Conservation (phyloP, 148 eudicot genomes). For the Amaranthus palmeri region DNA sequence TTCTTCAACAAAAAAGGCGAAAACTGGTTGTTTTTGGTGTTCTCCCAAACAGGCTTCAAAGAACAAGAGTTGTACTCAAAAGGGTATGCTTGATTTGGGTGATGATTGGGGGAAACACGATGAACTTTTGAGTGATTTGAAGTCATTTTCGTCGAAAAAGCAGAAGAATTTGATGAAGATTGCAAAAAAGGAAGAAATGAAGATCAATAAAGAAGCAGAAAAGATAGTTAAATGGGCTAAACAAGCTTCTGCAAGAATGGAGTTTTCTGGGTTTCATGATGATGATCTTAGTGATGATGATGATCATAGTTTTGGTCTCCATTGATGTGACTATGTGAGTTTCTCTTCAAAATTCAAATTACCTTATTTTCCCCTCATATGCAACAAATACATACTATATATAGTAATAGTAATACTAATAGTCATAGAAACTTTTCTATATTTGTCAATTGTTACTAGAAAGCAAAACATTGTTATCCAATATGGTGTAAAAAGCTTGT, state of each 20-base stretch:
- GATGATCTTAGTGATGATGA: slow-evolving; percentile 35
- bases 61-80: slow-evolving; percentile 39
- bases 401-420: background rate
- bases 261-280: slow-evolving; percentile 48
- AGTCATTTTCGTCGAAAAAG: slow-evolving; percentile 42
- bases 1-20: slow-evolving; percentile 30
- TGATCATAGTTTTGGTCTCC: slow-evolving; percentile 14
- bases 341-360: background rate
- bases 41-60: slow-evolving; percentile 57
- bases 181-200: slow-evolving; percentile 67
- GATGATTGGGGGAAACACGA: slow-evolving; percentile 45
- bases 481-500: background rate
- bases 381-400: background rate
- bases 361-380: background rate
- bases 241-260: slow-evolving; percentile 77
- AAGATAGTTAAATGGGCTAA: slow-evolving; percentile 83
- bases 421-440: background rate
- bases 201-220: slow-evolving; percentile 73
- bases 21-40: slow-evolving; percentile 74
- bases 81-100: slow-evolving; percentile 22
- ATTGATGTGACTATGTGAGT: slow-evolving; percentile 18
- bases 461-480: background rate
- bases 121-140: slow-evolving; percentile 54
- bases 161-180: slow-evolving; percentile 57
- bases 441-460: slow-evolving; percentile 2